Evolutionary conservation across 164 flowering plant species (phyloP).

Genomic region (Warburgia ugandensis): DNA sequence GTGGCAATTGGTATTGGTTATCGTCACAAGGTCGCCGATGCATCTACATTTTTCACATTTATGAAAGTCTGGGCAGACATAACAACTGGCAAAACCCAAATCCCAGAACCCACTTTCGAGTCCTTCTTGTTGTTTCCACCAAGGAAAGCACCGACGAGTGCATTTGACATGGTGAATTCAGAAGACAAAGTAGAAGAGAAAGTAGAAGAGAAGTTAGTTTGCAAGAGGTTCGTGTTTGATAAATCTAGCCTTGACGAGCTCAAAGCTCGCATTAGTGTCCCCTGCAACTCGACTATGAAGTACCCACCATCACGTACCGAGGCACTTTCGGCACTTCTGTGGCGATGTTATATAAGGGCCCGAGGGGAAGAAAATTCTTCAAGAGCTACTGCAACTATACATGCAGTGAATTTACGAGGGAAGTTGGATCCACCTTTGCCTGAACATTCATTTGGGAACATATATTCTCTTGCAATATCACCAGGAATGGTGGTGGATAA

Average conservation of each 20-base stretch:
- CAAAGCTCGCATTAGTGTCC: conserved; percentile 1
- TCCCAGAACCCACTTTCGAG: conserved; percentile 15
- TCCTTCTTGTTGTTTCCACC: conserved; percentile 29
- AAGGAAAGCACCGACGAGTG: neutral
- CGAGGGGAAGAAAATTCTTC: neutral
- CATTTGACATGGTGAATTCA: no score
- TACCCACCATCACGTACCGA: conserved; percentile 8
- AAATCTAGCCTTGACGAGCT: conserved; percentile 12
- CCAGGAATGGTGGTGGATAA: neutral
- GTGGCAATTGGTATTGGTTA: conserved; percentile 42
- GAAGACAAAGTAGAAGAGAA: no score
- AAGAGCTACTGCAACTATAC: no score
- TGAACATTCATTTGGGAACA: conserved; percentile 15
- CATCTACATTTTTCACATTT: conserved; percentile 24
- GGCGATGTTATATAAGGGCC: conserved; percentile 10
- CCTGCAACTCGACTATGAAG: no score
- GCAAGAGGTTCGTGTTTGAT: conserved; percentile 17
- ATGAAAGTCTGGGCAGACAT: conserved; percentile 34
- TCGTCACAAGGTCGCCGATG: conserved; percentile 42
- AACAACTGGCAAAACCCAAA: conserved; percentile 12
- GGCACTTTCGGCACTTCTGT: conserved; percentile 19
- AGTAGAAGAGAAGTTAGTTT: conserved; percentile 20
- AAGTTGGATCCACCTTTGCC: conserved; percentile 18
- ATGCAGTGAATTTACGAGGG: no score
- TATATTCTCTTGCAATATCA: neutral